Evolutionary conservation across 352 stramenopile species (phyloP).

Genomic region (Phytophthora palmivora): DNA sequence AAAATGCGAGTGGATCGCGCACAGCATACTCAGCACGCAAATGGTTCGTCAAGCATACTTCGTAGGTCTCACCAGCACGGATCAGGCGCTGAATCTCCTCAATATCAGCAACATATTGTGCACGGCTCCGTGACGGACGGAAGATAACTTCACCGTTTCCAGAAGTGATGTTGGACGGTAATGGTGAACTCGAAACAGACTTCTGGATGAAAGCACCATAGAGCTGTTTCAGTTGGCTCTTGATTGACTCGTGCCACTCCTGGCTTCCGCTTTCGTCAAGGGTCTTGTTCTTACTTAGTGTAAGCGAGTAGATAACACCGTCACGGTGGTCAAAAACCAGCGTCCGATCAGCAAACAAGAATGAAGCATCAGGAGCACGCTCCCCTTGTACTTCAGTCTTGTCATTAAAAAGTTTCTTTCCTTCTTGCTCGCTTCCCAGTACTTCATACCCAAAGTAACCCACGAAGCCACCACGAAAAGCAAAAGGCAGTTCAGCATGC

Average conservation of each 20-base stretch:
- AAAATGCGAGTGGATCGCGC: slow-evolving; percentile 79
- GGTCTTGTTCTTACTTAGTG: slow-evolving; percentile 35
- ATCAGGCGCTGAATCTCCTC: slow-evolving; percentile 91
- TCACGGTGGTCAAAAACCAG: slow-evolving; percentile 91
- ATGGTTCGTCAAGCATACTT: slow-evolving; percentile 97
- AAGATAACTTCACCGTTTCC: slow-evolving; percentile 54
- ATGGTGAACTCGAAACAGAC: neutral
- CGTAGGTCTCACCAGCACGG: slow-evolving; percentile 94
- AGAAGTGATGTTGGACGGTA: slow-evolving; percentile 1
- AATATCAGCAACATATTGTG: slow-evolving; percentile 90
- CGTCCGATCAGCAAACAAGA: slow-evolving; percentile 91
- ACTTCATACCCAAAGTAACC: slow-evolving; percentile 91
- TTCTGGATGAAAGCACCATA: slow-evolving; percentile 10
- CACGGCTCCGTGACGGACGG: slow-evolving; percentile 60
- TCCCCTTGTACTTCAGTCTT: slow-evolving; percentile 22
- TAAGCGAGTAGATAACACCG: slow-evolving; percentile 82
- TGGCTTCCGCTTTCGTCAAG: slow-evolving; percentile 18
- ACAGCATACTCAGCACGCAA: slow-evolving; percentile 65
- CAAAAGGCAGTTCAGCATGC: slow-evolving; percentile 59
- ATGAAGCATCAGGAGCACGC: slow-evolving; percentile 85
- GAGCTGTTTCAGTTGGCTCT: slow-evolving; percentile 27
- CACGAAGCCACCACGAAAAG: slow-evolving; percentile 85
- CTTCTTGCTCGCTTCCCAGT: slow-evolving; percentile 49
- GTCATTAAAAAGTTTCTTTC: slow-evolving; percentile 26
- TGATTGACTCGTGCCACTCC: slow-evolving; percentile 36